Evolutionary conservation across 352 stramenopile genomes (phyloP).

Genomic region (Peronospora farinosa): DNA sequence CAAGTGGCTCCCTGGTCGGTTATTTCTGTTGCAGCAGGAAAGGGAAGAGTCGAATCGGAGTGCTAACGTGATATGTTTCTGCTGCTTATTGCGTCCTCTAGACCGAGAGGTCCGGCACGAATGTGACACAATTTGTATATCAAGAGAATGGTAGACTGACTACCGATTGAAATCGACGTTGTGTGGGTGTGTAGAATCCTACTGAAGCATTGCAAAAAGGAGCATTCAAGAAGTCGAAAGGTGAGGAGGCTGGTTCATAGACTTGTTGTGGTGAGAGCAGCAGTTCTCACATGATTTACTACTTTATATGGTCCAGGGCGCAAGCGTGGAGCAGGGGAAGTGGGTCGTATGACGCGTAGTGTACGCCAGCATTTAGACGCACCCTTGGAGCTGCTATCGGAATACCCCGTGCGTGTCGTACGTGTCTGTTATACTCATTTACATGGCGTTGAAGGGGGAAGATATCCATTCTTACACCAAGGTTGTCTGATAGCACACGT

Average conservation of each 20-base stretch:
- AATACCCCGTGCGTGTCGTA: constrained; percentile 50
- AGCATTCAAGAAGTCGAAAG: constrained; percentile 67
- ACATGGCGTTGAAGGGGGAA: neutral
- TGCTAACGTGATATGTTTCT: constrained; percentile 10
- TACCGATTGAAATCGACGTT: neutral
- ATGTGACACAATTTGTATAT: neutral
- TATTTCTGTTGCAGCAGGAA: neutral
- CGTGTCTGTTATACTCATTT: constrained; percentile 5
- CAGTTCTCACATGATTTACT: neutral
- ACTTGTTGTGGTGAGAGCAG: neutral
- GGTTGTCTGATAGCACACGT: constrained; percentile 17
- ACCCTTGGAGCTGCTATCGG: constrained; percentile 60
- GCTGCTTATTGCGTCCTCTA: constrained; percentile 15
- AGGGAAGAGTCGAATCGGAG: neutral
- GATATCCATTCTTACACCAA: neutral
- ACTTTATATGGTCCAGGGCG: constrained; percentile 32
- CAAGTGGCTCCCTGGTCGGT: constrained; percentile 68
- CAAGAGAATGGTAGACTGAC: neutral
- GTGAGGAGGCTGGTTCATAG: constrained; percentile 14
- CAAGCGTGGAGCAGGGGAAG: constrained; percentile 49
- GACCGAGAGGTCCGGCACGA: constrained; percentile 43
- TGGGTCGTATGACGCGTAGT: constrained; percentile 68
- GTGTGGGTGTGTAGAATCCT: constrained; percentile 30
- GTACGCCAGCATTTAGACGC: constrained; percentile 72
- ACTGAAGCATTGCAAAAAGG: constrained; percentile 62